These are phyloP conservation scores for Orbilia javanica DNA, from an alignment of 2,329 filamentous ascomycete genomes.

Conservation along the genomic window DNA sequence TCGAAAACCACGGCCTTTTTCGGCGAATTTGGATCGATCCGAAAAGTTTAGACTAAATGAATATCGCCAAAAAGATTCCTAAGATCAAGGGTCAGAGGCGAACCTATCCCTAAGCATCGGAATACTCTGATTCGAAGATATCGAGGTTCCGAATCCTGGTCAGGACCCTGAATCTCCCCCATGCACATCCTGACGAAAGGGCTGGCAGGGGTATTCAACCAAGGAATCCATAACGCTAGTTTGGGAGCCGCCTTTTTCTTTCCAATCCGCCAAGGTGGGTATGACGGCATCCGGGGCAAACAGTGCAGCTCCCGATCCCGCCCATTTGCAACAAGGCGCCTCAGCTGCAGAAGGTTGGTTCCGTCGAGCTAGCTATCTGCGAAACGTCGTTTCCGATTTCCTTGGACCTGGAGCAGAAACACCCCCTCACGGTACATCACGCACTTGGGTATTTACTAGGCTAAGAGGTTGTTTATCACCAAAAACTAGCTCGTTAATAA, in stretches of 20 bases:
- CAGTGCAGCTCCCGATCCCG: conserved; percentile 36
- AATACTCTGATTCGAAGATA: conserved; percentile 19
- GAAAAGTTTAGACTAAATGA: neutral
- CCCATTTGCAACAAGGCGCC: conserved; percentile 19
- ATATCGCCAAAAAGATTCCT: conserved; percentile 9
- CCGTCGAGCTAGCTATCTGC: neutral
- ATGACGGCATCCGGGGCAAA: conserved; percentile 58
- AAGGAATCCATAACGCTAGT: conserved; percentile 44
- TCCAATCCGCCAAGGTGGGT: conserved; percentile 24
- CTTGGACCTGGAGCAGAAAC: conserved; percentile 32
- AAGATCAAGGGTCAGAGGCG: conserved; percentile 11
- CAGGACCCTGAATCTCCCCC: conserved; percentile 54
- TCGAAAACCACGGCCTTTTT: neutral
- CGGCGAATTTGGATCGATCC: neutral
- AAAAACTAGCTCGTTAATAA: neutral
- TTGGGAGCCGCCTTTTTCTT: conserved; percentile 34
- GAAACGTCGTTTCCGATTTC: conserved; percentile 27
- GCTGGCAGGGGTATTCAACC: conserved; percentile 52
- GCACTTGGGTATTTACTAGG: neutral
- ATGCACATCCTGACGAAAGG: conserved; percentile 59
- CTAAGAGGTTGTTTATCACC: conserved; percentile 16
- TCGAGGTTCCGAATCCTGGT: conserved; percentile 47
- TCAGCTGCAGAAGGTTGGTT: conserved; percentile 15
- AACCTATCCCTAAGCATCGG: conserved; percentile 17
- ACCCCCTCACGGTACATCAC: neutral